These are phyloP conservation scores for Ormosia semicastrata DNA, from an alignment of 306 rosid genomes.

Conservation along the genomic window DNA sequence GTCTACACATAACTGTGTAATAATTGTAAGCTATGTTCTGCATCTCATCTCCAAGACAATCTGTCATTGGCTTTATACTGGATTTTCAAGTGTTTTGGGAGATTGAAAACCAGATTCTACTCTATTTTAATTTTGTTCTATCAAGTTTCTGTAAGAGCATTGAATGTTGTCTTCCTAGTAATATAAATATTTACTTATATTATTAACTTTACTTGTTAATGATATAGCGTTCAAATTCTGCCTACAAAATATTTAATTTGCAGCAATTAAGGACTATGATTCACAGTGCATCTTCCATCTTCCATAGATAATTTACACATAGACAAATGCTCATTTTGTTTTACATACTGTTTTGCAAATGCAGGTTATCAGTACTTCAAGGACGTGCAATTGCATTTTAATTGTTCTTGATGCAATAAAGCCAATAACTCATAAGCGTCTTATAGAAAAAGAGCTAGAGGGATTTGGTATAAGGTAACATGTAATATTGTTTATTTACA, in stretches of 20 bases:
- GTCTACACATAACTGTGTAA: neutral
- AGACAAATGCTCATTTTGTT: conserved; percentile 6
- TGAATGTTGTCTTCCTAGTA: neutral
- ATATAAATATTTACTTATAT: neutral
- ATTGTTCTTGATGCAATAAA: conserved; percentile 98
- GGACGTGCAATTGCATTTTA: conserved; percentile 96
- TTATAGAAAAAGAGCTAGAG: conserved; percentile 95
- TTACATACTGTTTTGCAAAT: conserved; percentile 24
- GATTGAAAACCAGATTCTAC: neutral
- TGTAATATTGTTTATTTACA: conserved; percentile 22
- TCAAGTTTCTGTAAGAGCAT: neutral
- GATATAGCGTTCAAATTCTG: neutral
- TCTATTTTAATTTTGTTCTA: neutral
- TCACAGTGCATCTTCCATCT: conserved; percentile 7
- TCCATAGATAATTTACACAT: conserved; percentile 3
- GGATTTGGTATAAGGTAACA: conserved; percentile 97
- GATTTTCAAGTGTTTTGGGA: neutral
- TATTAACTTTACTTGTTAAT: neutral
- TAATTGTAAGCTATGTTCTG: neutral
- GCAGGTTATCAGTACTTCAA: conserved; percentile 99
- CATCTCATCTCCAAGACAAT: neutral
- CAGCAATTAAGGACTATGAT: neutral
- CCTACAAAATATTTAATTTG: neutral
- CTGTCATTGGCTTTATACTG: neutral
- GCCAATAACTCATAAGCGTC: conserved; percentile 97